Conservation (phyloP, 495 filamentous ascomycete genomes). For the Peziza echinospora region DNA sequence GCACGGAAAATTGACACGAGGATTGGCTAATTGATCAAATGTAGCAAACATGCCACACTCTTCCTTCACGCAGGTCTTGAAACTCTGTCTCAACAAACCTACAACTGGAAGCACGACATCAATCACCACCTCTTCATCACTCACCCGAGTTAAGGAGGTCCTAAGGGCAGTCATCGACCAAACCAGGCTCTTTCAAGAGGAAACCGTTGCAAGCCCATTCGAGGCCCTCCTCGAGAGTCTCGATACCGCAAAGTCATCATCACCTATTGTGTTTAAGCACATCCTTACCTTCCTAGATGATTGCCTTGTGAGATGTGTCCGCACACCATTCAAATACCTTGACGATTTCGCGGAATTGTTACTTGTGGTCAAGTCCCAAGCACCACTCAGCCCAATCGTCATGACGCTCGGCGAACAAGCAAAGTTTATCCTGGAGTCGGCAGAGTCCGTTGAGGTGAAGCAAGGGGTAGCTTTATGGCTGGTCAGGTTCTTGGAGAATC, state of each 20-base stretch:
- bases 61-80: no score
- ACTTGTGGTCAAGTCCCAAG: not conserved
- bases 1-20: not conserved
- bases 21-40: not conserved
- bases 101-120: no score
- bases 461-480: constrained; percentile 8
- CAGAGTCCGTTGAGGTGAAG: constrained; percentile 4
- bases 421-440: constrained; percentile 14
- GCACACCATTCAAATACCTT: constrained; percentile 17
- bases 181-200: constrained; percentile 14
- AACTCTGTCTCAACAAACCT: not conserved
- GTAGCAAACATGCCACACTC: no score
- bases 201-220: constrained; percentile 10
- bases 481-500: constrained; percentile 10
- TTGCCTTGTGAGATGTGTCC: constrained; percentile 11
- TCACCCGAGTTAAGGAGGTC: not conserved
- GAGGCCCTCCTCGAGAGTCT: constrained; percentile 18
- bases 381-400: constrained; percentile 13
- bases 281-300: constrained; percentile 15
- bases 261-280: not conserved
- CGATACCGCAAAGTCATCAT: not conserved
- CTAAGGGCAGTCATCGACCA: not conserved
- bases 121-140: not conserved
- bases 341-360: constrained; percentile 14
- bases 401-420: constrained; percentile 16